A percentile compares a stretch with the other conserved stretches of the same genome.
These are phyloP conservation scores for Crithidia mellificae DNA, from an alignment of 208 protist species.

Conservation along the genomic window DNA sequence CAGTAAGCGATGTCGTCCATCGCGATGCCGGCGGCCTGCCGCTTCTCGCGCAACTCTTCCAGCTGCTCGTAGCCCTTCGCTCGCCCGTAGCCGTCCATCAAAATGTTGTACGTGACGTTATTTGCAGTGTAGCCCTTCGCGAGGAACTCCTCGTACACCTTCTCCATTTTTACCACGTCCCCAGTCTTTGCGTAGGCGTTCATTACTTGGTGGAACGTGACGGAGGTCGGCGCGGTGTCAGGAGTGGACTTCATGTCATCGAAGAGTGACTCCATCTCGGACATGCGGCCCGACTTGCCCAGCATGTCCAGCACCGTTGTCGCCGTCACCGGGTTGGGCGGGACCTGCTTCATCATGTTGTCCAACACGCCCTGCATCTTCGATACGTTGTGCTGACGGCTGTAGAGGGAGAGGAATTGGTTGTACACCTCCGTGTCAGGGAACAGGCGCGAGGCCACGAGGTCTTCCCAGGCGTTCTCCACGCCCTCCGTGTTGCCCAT, in stretches of 20 bases:
- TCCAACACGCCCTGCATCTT: conserved; percentile 88
- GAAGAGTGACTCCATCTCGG: conserved; percentile 87
- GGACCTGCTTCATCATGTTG: conserved; percentile 89
- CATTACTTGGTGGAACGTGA: conserved; percentile 89
- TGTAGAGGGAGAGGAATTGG: conserved; percentile 83
- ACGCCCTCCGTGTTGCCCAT: conserved; percentile 81
- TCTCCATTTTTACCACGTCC: conserved; percentile 87
- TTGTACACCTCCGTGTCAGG: conserved; percentile 89
- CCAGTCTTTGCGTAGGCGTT: conserved; percentile 88
- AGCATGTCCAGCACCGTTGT: conserved; percentile 88
- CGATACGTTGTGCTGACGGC: conserved; percentile 67
- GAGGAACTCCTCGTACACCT: conserved; percentile 63
- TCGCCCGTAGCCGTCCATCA: conserved; percentile 81
- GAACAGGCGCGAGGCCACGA: conserved; percentile 79
- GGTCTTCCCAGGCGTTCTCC: conserved; percentile 85
- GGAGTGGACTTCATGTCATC: conserved; percentile 83
- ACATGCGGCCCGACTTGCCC: conserved; percentile 82
- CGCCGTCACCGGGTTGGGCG: conserved; percentile 84
- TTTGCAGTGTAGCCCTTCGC: conserved; percentile 70
- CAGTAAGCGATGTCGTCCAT: conserved; percentile 85
- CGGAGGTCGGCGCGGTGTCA: conserved; percentile 85
- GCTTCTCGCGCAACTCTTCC: conserved; percentile 67
- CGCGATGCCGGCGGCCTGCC: conserved; percentile 47
- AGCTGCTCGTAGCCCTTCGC: conserved; percentile 75
- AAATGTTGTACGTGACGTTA: conserved; percentile 87